These are phyloP conservation scores for Parascedosporium putredinis DNA, from an alignment of 2,329 filamentous ascomycete species.

Conservation along the genomic window DNA sequence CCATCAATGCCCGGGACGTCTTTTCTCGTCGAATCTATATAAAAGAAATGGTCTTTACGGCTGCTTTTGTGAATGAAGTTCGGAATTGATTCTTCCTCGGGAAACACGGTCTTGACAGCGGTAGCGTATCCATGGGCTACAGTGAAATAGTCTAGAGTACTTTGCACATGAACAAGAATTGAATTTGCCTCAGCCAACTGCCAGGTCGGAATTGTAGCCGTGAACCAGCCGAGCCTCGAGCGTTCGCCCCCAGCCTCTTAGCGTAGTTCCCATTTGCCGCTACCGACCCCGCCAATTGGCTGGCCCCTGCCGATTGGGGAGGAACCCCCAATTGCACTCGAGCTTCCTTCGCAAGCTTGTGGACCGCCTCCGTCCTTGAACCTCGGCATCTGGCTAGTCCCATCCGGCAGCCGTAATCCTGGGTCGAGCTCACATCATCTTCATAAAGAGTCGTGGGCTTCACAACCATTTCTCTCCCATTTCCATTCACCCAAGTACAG, in stretches of 20 bases:
- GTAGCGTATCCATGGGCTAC: too few species aligned
- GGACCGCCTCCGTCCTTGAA: background rate
- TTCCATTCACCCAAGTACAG: background rate
- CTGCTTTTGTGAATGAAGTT: too few species aligned
- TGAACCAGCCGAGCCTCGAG: background rate
- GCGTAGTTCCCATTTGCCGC: background rate
- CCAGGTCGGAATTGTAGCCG: background rate
- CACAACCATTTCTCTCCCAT: background rate
- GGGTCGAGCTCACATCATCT: background rate
- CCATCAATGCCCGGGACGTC: too few species aligned
- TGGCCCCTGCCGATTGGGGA: background rate
- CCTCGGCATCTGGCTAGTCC: conserved; percentile 6
- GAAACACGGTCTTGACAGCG: too few species aligned
- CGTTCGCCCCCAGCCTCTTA: too few species aligned
- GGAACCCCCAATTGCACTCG: background rate
- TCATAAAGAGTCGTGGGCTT: background rate
- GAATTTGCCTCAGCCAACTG: background rate
- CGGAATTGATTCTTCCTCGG: too few species aligned
- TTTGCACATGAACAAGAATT: too few species aligned
- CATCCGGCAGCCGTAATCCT: background rate
- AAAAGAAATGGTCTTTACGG: too few species aligned
- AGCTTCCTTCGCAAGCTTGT: background rate
- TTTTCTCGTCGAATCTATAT: too few species aligned
- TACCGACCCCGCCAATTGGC: background rate
- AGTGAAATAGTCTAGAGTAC: too few species aligned